A percentile compares a stretch with the other conserved stretches of the same genome.
These are phyloP conservation scores for Russula brevipes DNA, from an alignment of 768 basidiomycete species.

Conservation along the genomic window DNA sequence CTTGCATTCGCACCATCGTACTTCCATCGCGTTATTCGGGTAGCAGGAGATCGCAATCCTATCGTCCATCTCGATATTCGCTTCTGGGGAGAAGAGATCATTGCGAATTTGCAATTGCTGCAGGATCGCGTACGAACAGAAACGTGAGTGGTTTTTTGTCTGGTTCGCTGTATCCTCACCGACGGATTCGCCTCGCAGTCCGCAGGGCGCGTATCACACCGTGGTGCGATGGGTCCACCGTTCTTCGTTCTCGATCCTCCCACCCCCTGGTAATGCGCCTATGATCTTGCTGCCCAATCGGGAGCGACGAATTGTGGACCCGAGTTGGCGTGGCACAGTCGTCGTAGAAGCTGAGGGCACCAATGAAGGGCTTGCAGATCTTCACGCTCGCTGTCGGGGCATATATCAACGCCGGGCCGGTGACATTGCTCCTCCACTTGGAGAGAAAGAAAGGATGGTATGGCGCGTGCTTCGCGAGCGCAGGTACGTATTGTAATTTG, in stretches of 20 bases:
- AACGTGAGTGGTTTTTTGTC: constrained; percentile 50
- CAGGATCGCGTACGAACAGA: constrained; percentile 75
- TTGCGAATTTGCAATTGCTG: constrained; percentile 63
- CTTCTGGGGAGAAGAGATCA: constrained; percentile 77
- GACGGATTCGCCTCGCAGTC: constrained; percentile 39
- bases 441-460: constrained; percentile 45
- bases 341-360: constrained; percentile 85
- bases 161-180: constrained; percentile 17
- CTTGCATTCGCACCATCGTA: constrained; percentile 83
- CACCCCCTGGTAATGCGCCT: constrained; percentile 36
- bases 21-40: constrained; percentile 80
- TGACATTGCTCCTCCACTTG: constrained; percentile 38
- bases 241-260: constrained; percentile 65
- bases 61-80: constrained; percentile 68
- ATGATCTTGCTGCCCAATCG: constrained; percentile 30
- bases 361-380: constrained; percentile 74
- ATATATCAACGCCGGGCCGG: constrained; percentile 58
- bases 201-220: constrained; percentile 72
- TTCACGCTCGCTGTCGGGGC: constrained; percentile 68
- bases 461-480: constrained; percentile 73
- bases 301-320: constrained; percentile 47
- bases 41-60: constrained; percentile 37
- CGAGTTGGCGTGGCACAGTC: constrained; percentile 79
- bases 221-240: constrained; percentile 85
- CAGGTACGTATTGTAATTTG: constrained; percentile 45